These are phyloP conservation scores for Styphnolobium japonicum DNA, from an alignment of 306 rosid species.

Conservation along the genomic window DNA sequence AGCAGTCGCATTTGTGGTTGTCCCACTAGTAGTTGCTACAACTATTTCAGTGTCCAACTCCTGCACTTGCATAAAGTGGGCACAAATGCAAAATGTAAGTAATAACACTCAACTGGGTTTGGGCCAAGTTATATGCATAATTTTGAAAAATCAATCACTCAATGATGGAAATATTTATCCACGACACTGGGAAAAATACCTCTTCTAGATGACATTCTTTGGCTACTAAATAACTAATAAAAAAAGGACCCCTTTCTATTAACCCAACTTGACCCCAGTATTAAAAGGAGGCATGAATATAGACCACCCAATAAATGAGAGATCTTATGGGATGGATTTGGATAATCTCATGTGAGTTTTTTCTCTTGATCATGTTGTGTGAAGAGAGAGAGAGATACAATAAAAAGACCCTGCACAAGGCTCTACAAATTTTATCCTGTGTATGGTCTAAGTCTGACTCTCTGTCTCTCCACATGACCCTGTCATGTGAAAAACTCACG, in stretches of 20 bases:
- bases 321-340: no score
- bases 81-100: slow-evolving; percentile 3
- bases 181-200: background rate
- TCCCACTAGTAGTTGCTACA: slow-evolving; percentile 68
- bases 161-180: background rate
- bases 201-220: background rate
- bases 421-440: background rate
- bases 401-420: background rate
- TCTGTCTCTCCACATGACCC: background rate
- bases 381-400: background rate
- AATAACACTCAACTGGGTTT: slow-evolving; percentile 7
- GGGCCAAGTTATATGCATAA: slow-evolving; percentile 4
- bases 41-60: slow-evolving; percentile 92
- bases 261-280: background rate
- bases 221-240: background rate
- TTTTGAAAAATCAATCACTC: slow-evolving; percentile 5
- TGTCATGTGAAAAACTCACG: background rate
- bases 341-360: background rate
- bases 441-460: background rate
- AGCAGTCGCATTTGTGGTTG: slow-evolving; percentile 56
- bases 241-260: background rate
- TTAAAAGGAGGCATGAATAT: background rate
- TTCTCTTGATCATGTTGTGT: background rate
- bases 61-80: slow-evolving; percentile 46
- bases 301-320: background rate